These are phyloP conservation scores for Afroboletus lepidellus DNA, from an alignment of 1,284 basidiomycete genomes.

Conservation along the genomic window DNA sequence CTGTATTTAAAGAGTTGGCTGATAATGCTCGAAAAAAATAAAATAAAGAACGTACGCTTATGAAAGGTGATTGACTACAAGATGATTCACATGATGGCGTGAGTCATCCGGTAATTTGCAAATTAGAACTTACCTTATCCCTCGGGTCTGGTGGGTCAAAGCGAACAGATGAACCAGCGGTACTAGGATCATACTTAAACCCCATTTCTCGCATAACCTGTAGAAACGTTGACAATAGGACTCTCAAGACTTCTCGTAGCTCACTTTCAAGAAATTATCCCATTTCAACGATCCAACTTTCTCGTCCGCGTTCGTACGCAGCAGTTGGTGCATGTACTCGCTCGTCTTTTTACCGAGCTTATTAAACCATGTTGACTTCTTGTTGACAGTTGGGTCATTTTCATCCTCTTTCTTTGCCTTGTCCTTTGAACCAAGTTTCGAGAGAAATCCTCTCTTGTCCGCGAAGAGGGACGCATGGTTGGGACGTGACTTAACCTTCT, in stretches of 20 bases:
- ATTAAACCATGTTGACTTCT: constrained; percentile 53
- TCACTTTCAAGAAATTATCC: constrained; percentile 63
- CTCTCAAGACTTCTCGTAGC: background rate
- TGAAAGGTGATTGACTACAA: constrained; percentile 70
- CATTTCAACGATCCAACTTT: constrained; percentile 70
- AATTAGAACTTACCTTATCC: constrained; percentile 47
- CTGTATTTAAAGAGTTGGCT: constrained; percentile 35
- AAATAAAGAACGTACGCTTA: constrained; percentile 54
- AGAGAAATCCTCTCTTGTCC: constrained; percentile 50
- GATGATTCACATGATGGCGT: background rate
- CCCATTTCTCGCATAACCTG: constrained; percentile 79
- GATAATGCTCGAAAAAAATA: background rate
- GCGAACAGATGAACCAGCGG: constrained; percentile 77
- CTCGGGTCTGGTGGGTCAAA: constrained; percentile 67
- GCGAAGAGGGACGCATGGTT: constrained; percentile 52
- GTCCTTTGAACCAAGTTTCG: constrained; percentile 43
- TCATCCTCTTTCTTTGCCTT: constrained; percentile 39
- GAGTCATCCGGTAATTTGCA: constrained; percentile 5
- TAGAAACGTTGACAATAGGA: constrained; percentile 1
- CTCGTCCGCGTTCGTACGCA: constrained; percentile 55
- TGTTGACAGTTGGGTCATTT: constrained; percentile 33
- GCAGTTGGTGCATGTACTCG: constrained; percentile 60
- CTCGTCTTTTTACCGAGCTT: constrained; percentile 58
- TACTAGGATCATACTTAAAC: constrained; percentile 67
- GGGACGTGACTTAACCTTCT: constrained; percentile 67